Percentiles rank a stretch among this genome's conserved stretches.
Conservation (phyloP, 371 early-diverging fungal species). For the Mucor plumbeus region DNA sequence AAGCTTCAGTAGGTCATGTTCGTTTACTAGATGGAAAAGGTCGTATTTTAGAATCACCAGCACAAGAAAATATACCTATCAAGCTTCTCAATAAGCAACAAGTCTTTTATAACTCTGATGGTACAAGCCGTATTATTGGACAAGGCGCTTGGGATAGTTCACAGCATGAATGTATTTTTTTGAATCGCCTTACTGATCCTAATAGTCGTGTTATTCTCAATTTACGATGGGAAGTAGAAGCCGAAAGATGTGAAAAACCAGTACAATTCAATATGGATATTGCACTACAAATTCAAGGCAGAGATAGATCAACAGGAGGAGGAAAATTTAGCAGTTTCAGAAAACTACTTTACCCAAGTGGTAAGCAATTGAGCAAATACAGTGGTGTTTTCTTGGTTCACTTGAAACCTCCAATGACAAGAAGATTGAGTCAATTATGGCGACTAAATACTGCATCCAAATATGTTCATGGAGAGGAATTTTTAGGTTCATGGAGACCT, state of each 20-base stretch:
- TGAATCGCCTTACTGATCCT: slow-evolving; percentile 72
- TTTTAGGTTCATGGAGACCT: slow-evolving; percentile 76
- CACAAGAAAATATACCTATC: slow-evolving; percentile 59
- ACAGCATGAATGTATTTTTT: slow-evolving; percentile 72
- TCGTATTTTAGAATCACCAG: slow-evolving; percentile 58
- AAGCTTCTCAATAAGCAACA: slow-evolving; percentile 55
- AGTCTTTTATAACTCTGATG: slow-evolving; percentile 59
- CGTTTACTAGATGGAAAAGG: slow-evolving; percentile 71
- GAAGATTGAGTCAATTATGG: slow-evolving; percentile 70
- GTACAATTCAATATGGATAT: slow-evolving; percentile 70
- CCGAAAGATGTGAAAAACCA: slow-evolving; percentile 61
- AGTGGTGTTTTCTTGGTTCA: slow-evolving; percentile 63
- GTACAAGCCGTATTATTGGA: slow-evolving; percentile 64
- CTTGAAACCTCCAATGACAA: slow-evolving; percentile 64
- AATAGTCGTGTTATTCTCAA: slow-evolving; percentile 65
- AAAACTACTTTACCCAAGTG: slow-evolving; percentile 36
- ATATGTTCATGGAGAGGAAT: slow-evolving; percentile 89
- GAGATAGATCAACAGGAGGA: slow-evolving; percentile 50
- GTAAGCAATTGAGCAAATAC: slow-evolving; percentile 48
- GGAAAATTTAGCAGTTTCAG: slow-evolving; percentile 43
- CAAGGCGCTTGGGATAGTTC: slow-evolving; percentile 87
- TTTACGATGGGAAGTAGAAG: slow-evolving; percentile 64
- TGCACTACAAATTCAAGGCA: slow-evolving; percentile 66
- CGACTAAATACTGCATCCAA: slow-evolving; percentile 74
- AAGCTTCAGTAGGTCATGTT: slow-evolving; percentile 68